Conservation (phyloP, 2,329 filamentous ascomycete genomes). For the Ophiognomonia clavigignenti-juglandacearum region DNA sequence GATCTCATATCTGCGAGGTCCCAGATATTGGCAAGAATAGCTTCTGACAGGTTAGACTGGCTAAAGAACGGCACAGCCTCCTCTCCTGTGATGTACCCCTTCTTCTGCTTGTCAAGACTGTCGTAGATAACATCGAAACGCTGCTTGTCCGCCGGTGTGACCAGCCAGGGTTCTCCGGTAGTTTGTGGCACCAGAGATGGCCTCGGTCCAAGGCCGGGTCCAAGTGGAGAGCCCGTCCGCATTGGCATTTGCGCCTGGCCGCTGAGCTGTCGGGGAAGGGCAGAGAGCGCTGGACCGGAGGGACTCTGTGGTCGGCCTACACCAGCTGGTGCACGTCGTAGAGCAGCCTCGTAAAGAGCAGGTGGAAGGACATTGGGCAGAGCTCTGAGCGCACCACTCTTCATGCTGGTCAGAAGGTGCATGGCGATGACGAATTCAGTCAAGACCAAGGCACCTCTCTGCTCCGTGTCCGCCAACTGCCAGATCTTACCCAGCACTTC, state of each 20-base stretch:
- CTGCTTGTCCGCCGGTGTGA: constrained; percentile 77
- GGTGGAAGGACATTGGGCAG: constrained; percentile 78
- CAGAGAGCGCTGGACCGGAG: constrained; percentile 49
- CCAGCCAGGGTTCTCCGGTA: constrained; percentile 64
- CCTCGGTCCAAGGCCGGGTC: constrained; percentile 26
- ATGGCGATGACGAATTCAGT: constrained; percentile 98
- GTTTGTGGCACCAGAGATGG: constrained; percentile 41
- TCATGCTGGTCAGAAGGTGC: constrained; percentile 91
- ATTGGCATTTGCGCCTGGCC: constrained; percentile 56
- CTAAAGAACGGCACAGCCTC: constrained; percentile 93
- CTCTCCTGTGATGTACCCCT: constrained; percentile 85
- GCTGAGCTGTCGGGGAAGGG: constrained; percentile 79
- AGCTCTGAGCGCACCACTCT: constrained; percentile 72
- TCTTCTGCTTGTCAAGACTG: constrained; percentile 73
- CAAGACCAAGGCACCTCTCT: constrained; percentile 77
- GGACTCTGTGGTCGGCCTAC: constrained; percentile 43
- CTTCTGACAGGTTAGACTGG: constrained; percentile 84
- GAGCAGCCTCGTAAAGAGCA: constrained; percentile 84
- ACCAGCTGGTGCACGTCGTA: constrained; percentile 55
- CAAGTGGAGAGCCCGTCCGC: constrained; percentile 56
- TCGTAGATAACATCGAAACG: constrained; percentile 85
- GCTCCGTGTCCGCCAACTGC: constrained; percentile 90
- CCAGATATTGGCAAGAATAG: constrained; percentile 91
- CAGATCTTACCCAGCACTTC: constrained; percentile 92
- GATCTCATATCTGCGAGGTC: constrained; percentile 93